Conservation (phyloP, 2,329 filamentous ascomycete species). For the Aureobasidium sp. region DNA sequence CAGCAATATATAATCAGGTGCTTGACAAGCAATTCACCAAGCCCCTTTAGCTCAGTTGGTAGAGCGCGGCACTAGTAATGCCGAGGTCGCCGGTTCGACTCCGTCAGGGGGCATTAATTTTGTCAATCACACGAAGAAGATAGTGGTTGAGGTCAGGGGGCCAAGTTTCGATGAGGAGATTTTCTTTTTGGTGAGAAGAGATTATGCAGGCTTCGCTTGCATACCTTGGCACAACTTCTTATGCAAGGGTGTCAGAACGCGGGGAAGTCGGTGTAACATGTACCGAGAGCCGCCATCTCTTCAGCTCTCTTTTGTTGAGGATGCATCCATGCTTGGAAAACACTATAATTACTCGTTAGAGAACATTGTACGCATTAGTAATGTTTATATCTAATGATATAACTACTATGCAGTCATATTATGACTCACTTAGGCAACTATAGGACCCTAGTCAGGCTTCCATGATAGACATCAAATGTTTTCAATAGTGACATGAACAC, state of each 20-base stretch:
- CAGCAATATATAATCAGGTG: too few species aligned
- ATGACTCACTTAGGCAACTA: too few species aligned
- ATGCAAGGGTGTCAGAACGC: background rate
- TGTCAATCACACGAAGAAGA: background rate
- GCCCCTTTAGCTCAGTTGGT: constrained; percentile 14
- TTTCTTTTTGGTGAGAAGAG: background rate
- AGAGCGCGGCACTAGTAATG: constrained; percentile 15
- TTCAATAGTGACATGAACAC: too few species aligned
- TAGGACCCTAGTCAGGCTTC: too few species aligned
- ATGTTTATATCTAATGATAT: too few species aligned
- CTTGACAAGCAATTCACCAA: background rate
- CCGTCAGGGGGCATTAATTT: background rate
- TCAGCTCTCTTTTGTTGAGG: background rate
- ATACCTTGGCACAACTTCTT: background rate
- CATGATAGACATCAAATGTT: too few species aligned
- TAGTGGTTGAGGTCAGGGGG: background rate
- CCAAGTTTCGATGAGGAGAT: background rate
- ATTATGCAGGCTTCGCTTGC: background rate
- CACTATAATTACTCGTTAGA: too few species aligned
- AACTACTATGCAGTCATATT: too few species aligned
- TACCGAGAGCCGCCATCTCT: background rate
- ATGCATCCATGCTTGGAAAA: too few species aligned
- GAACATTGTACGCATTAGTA: too few species aligned
- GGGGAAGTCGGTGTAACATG: background rate
- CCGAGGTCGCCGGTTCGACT: constrained; percentile 14